A percentile compares a stretch with the other conserved stretches of the same genome.
These are phyloP conservation scores for Kwoniella botswanensis DNA, from an alignment of 768 basidiomycete species.

Conservation along the genomic window DNA sequence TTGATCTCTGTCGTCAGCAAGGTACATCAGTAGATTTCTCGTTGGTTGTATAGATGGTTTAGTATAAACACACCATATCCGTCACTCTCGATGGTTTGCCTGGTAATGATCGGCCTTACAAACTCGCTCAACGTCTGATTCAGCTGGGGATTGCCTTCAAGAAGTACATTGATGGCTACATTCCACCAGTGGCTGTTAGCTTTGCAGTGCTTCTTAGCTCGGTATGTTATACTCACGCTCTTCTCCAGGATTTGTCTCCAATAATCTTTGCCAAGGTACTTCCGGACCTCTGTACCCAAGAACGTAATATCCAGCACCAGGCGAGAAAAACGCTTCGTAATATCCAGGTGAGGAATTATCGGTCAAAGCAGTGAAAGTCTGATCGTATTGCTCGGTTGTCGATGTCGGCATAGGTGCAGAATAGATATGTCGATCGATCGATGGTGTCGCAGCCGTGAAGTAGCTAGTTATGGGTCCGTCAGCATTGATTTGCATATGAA, in stretches of 20 bases:
- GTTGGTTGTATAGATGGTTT: not conserved
- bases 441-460: slow-evolving; percentile 82
- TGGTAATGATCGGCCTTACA: slow-evolving; percentile 71
- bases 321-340: slow-evolving; percentile 77
- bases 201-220: not conserved
- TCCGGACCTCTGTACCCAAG: slow-evolving; percentile 78
- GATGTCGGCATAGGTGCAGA: slow-evolving; percentile 72
- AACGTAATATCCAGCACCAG: slow-evolving; percentile 81
- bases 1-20: slow-evolving; percentile 70
- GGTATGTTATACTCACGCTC: slow-evolving; percentile 2
- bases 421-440: slow-evolving; percentile 82
- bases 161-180: slow-evolving; percentile 65
- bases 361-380: slow-evolving; percentile 50
- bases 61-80: slow-evolving; percentile 69
- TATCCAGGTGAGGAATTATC: slow-evolving; percentile 61
- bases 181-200: not conserved
- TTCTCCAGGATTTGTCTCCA: slow-evolving; percentile 60
- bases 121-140: slow-evolving; percentile 70
- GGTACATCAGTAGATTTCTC: slow-evolving; percentile 26
- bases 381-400: slow-evolving; percentile 57
- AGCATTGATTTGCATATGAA: not conserved
- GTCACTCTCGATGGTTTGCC: slow-evolving; percentile 76
- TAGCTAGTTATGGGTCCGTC: slow-evolving; percentile 64
- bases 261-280: slow-evolving; percentile 83
- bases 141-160: slow-evolving; percentile 74